Base-by-base conservation (phyloP, 106 monocot genomes). In the Iris macrosiphon region DNA sequence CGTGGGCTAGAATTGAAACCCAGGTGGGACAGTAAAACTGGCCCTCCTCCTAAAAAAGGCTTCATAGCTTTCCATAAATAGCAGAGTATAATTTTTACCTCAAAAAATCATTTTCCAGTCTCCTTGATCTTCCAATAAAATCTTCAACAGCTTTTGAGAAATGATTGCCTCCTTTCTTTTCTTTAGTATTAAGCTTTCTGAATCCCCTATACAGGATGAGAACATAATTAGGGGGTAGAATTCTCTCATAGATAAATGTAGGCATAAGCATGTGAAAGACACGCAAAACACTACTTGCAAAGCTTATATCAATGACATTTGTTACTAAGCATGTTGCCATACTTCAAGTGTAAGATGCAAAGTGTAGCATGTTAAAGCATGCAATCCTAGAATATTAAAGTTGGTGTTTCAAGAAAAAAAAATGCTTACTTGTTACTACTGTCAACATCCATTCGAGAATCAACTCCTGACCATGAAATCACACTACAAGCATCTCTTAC, bases 111-210 rank as follows among this genome's bases (percentile, higher is more conserved):
- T 39, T 60, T 62, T 85, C 85, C 7, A 89, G 61, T 40, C 76
- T 91, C 61, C 43, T 78, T 38, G 75, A 70, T 59, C 73, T 87
- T 64, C 58, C 83, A 65, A 64, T 59, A 44, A 78, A 83, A 37
- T 61, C 69, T 58, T 91, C 91, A 48, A 68, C 60, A 18, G 71
- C 65, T 48, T 70, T 91, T 27, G 67, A 67, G 37, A 81, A 70
- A 41, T 65, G 50, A n/a, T 63, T 51, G 35, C 75, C 75, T 30
- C 73, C 52, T 4, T 16, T 53, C 47, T 27, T 70, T 40, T 70
- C 70, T 10, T 32, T 64, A 55, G 46, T 61, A 26, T 56, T 59
- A 35, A 51, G 27, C 45, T 62, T 79, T 67, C 65, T 79, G 17
- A 57, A 58, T 62, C 14, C 26, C 65, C 84, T 95, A 53, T 55